A percentile compares a stretch with the other conserved stretches of the same genome.
Evolutionary conservation across 257 asterid genomes (phyloP).

Genomic region (Echites panduratus): DNA sequence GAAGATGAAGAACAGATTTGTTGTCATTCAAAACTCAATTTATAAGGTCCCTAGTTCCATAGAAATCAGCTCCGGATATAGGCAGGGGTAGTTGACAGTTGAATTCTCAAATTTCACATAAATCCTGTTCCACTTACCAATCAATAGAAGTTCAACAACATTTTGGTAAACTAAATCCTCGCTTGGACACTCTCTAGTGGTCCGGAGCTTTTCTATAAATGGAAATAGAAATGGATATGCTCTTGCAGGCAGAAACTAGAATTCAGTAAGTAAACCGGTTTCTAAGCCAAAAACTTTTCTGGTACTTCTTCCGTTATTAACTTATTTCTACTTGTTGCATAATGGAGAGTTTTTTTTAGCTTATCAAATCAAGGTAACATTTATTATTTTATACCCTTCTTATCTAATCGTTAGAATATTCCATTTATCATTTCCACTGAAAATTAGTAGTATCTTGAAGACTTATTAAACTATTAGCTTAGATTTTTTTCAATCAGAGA

Average conservation of each 20-base stretch:
- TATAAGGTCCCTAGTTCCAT: neutral
- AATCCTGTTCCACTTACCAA: neutral
- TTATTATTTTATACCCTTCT: no score
- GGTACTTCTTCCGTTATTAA: no score
- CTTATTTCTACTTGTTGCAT: no score
- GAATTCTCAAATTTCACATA: neutral
- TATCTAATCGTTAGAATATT: no score
- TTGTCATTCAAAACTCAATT: neutral
- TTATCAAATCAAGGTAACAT: no score
- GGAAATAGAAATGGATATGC: neutral
- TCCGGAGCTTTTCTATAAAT: neutral
- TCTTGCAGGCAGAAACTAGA: neutral
- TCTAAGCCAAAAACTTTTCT: no score
- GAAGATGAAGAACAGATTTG: neutral
- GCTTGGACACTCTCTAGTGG: neutral
- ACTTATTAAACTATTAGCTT: no score
- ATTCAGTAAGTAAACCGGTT: neutral
- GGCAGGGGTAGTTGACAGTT: neutral
- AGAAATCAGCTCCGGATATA: neutral
- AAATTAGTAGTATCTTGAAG: no score
- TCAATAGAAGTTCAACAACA: neutral
- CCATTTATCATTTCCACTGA: no score
- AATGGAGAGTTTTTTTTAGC: no score
- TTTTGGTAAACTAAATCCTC: neutral
- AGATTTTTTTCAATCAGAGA: no score